phyloP scores from a whole-genome alignment of 345 rosid species.

The Diplotaxis tenuifolia region DNA sequence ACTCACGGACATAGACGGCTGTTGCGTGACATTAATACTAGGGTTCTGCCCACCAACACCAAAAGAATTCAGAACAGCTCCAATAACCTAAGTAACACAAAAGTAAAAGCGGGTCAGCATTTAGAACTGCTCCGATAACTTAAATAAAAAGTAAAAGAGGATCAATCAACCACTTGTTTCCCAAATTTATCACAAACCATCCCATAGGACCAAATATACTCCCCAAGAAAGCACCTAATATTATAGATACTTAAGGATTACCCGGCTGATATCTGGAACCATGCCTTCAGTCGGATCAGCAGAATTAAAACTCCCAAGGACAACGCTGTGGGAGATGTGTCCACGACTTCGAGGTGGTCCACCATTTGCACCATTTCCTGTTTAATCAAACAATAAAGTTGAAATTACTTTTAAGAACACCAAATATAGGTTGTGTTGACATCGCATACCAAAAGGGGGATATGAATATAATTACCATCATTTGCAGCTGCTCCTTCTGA shows the following conservation, averaged over 20 bases:
- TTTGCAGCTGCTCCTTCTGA: conserved; percentile 50
- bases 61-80: conserved; percentile 78
- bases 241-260: conserved; percentile 28
- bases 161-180: conserved; percentile 3
- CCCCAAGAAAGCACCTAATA: neutral
- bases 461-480: conserved; percentile 41
- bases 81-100: conserved; percentile 59
- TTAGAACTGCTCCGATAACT: conserved; percentile 86
- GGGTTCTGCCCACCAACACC: conserved; percentile 67
- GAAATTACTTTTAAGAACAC: neutral
- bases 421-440: neutral
- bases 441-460: neutral
- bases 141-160: conserved; percentile 27
- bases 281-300: conserved; percentile 77
- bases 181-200: conserved; percentile 16
- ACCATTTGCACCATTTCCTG: conserved; percentile 59
- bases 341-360: conserved; percentile 60
- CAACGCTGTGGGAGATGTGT: conserved; percentile 79
- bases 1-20: conserved; percentile 54
- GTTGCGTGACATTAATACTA: conserved; percentile 45
- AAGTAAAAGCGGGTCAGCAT: conserved; percentile 24
- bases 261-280: conserved; percentile 67
- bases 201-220: neutral
- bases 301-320: conserved; percentile 78
- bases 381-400: conserved; percentile 15